Conservation (phyloP, 2,329 filamentous ascomycete genomes). For the Hysterium pulicare region DNA sequence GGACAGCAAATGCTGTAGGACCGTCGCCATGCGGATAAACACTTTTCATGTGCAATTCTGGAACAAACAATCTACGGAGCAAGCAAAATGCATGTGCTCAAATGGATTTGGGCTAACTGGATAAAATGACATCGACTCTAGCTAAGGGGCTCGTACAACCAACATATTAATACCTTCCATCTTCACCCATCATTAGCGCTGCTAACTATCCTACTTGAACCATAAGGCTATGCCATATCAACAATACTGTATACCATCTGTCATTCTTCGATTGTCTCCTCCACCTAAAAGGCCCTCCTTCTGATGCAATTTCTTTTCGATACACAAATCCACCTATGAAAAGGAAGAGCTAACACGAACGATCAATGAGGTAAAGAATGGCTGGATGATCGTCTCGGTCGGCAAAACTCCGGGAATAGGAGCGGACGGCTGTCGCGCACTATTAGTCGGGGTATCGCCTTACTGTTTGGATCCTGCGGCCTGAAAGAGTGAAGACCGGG, state of each 20-base stretch:
- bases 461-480: not conserved
- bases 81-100: slow-evolving; percentile 9
- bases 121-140: slow-evolving; percentile 22
- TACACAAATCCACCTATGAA: slow-evolving; percentile 22
- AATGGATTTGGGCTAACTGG: slow-evolving; percentile 13
- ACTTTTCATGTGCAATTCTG: not conserved
- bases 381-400: slow-evolving; percentile 9
- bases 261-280: slow-evolving; percentile 11
- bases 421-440: not conserved
- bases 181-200: slow-evolving; percentile 15
- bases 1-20: not conserved
- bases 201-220: no score
- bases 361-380: slow-evolving; percentile 18
- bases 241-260: slow-evolving; percentile 28
- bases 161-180: slow-evolving; percentile 31
- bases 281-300: slow-evolving; percentile 21
- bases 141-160: slow-evolving; percentile 12
- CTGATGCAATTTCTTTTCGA: slow-evolving; percentile 29
- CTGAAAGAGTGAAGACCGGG: slow-evolving; percentile 4
- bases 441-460: not conserved
- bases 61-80: slow-evolving; percentile 7
- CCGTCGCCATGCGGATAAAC: not conserved
- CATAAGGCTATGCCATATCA: no score
- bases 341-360: slow-evolving; percentile 12
- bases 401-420: not conserved